Conservation (phyloP, 1,284 basidiomycete genomes). For the Athelia psychrophila region DNA sequence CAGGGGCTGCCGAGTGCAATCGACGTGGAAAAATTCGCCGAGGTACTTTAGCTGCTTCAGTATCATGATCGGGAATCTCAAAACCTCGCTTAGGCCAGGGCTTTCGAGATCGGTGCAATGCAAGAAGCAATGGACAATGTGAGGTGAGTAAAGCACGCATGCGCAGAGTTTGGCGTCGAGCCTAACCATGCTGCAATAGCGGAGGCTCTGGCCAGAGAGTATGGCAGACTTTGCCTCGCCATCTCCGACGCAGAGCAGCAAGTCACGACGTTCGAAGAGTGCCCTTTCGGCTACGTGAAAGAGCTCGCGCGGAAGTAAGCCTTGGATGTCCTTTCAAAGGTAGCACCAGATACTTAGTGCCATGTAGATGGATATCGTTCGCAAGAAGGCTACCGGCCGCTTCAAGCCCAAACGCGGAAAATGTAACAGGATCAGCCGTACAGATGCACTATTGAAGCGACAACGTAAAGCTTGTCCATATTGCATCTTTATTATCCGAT, state of each 20-base stretch:
- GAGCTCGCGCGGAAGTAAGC: constrained; percentile 78
- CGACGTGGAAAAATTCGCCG: constrained; percentile 84
- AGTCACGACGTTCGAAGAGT: constrained; percentile 91
- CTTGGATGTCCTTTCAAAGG: neutral
- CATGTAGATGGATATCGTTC: constrained; percentile 73
- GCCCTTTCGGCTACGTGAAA: constrained; percentile 75
- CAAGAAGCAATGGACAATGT: constrained; percentile 80
- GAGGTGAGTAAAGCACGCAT: constrained; percentile 41
- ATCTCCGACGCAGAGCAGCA: constrained; percentile 85
- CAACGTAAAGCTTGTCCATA: constrained; percentile 54
- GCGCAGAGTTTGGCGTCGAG: constrained; percentile 1
- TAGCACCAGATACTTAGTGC: neutral
- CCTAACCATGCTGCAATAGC: constrained; percentile 29
- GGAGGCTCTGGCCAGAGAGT: constrained; percentile 71
- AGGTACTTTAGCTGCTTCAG: constrained; percentile 63
- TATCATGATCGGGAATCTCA: neutral
- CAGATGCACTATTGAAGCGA: constrained; percentile 56
- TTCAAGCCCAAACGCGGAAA: constrained; percentile 59
- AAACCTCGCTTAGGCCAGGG: constrained; percentile 58
- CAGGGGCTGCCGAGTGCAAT: constrained; percentile 69
- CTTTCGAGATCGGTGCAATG: constrained; percentile 88
- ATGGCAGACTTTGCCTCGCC: constrained; percentile 89
- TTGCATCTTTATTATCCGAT: constrained; percentile 6
- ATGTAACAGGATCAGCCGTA: constrained; percentile 45
- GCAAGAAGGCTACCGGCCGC: constrained; percentile 51